Base-by-base conservation (phyloP, 2,329 filamentous ascomycete species). In the Colletotrichum zoysiae region DNA sequence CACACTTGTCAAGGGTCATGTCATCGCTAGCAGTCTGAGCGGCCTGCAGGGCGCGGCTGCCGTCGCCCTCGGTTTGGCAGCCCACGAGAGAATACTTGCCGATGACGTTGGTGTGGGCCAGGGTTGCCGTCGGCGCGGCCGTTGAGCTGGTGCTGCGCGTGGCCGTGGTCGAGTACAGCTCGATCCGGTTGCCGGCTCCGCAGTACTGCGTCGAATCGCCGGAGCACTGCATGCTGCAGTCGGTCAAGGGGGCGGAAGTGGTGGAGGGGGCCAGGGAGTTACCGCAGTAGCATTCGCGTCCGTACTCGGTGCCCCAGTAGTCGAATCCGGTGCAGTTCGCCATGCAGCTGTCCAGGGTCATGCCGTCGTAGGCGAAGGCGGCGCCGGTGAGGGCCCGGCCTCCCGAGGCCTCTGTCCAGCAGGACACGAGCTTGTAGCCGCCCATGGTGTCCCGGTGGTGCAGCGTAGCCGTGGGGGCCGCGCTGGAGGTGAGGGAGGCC, bases 341-440 rank as follows among this genome's bases (percentile, higher is more conserved):
- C 79, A 82, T 81, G 76, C 86, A 88, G 53, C 78, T 80, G 67
- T 86, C 85, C 12, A 86, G 77, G 2, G 86, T 87, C 85, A 87
- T 87, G 30, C 79, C 78, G 50, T 87, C 84, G 73, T 85, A 83
- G 26, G 82, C 83, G 61, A 82, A 84, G 5, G 78, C 74, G 5
- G 79, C 79, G 30, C 79, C 83, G 20, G 73, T 67, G 8, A 88
- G 79, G 6, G 86, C 86, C n/a, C 87, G 83, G 14, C 81, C 81
- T 9, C 84, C 84, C 16, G 80, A 81, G 67, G 81, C 76, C 74
- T 88, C 87, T 38, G 81, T 83, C 76, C 87, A 91, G 81, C 91
- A 93, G 65, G 91, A 91, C 18, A 87, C 78, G 74, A 89, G 86
- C 58, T 83, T 82, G 83, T 90, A 93, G 56, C 85, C 83, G 66